phyloP scores from a whole-genome alignment of 192 early-diverging fungal species.

The Backusella mclennaniae region DNA sequence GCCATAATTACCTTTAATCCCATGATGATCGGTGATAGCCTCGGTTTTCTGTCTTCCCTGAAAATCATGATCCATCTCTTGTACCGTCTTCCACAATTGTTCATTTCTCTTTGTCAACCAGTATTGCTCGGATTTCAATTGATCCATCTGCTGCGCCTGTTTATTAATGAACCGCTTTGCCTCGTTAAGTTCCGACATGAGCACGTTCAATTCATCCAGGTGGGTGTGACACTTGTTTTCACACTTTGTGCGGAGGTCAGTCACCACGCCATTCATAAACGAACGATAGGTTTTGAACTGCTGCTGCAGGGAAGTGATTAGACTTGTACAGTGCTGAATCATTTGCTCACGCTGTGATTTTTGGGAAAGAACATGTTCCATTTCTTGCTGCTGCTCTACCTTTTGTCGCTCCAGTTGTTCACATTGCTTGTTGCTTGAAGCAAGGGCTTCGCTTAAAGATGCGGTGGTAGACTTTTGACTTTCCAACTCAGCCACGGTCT shows the following conservation, averaged over 20 bases:
- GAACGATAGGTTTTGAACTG: constrained; percentile 4
- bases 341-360: neutral
- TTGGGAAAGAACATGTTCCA: neutral
- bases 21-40: neutral
- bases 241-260: neutral
- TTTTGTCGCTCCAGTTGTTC: neutral
- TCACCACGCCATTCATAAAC: neutral
- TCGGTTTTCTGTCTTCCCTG: neutral
- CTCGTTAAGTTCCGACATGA: constrained; percentile 10
- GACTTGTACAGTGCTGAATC: neutral
- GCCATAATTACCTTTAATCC: neutral
- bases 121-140: constrained; percentile 19
- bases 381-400: neutral
- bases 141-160: constrained; percentile 18
- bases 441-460: neutral
- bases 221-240: neutral
- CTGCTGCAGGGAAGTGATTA: neutral
- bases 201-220: neutral
- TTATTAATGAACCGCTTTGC: constrained; percentile 22
- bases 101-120: constrained; percentile 10
- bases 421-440: neutral
- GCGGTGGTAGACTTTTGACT: neutral
- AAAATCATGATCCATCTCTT: constrained; percentile 3
- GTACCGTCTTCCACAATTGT: neutral
- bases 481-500: neutral